Percentiles rank a stretch among this genome's conserved stretches.
phyloP scores from a whole-genome alignment of 208 protist species.

The Paratrypanosoma confusum region DNA sequence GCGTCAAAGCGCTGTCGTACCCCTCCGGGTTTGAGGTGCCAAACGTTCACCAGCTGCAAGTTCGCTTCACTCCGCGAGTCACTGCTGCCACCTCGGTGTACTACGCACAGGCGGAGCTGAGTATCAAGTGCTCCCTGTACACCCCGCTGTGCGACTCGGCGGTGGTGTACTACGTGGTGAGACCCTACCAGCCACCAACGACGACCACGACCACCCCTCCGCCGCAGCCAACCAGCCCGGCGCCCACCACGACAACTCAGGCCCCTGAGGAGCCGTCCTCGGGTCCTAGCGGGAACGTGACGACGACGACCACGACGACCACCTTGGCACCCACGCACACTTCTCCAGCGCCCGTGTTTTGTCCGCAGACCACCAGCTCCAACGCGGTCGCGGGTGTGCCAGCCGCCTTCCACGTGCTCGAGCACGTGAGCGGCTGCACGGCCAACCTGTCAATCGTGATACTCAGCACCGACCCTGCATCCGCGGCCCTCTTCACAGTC shows the following conservation, averaged over 20 bases:
- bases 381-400: neutral
- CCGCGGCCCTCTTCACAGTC: constrained; percentile 11
- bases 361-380: neutral
- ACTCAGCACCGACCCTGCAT: neutral
- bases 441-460: constrained; percentile 4
- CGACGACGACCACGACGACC: constrained; percentile 11
- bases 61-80: constrained; percentile 23
- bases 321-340: neutral
- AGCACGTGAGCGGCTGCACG: constrained; percentile 14
- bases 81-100: constrained; percentile 19
- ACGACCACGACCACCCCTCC: constrained; percentile 21
- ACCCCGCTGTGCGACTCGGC: constrained; percentile 22
- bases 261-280: no score
- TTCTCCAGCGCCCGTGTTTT: neutral
- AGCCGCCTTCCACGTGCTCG: constrained; percentile 1
- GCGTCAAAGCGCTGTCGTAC: neutral
- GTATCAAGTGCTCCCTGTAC: constrained; percentile 35
- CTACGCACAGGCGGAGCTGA: constrained; percentile 18
- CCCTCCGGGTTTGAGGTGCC: constrained; percentile 5
- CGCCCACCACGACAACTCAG: constrained; percentile 24
- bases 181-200: neutral
- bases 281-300: no score
- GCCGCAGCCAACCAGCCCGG: constrained; percentile 19
- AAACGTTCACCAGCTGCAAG: constrained; percentile 5
- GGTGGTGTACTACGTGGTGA: constrained; percentile 30